Conservation (phyloP, 1,284 basidiomycete genomes). For the Marasmius oreades region DNA sequence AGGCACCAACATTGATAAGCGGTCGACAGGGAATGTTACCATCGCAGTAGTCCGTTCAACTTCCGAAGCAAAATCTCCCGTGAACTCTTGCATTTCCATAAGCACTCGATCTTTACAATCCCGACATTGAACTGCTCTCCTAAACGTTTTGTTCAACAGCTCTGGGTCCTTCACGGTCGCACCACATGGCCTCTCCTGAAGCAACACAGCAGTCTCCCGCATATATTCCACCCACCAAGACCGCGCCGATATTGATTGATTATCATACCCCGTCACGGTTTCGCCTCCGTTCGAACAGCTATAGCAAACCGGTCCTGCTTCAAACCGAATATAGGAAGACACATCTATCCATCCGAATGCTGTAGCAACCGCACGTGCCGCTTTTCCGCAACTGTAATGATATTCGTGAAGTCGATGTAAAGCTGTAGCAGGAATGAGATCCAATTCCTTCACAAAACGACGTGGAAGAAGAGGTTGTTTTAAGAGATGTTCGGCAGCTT, state of each 20-base stretch:
- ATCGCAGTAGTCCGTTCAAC: neutral
- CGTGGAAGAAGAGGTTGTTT: neutral
- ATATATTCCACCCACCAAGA: constrained; percentile 17
- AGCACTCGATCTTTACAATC: constrained; percentile 3
- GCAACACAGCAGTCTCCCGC: constrained; percentile 4
- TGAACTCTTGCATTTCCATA: constrained; percentile 4
- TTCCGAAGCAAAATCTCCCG: constrained; percentile 2
- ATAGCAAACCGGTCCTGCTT: constrained; percentile 1
- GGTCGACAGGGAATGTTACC: neutral
- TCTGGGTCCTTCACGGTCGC: constrained; percentile 9
- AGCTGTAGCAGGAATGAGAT: neutral
- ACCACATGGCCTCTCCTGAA: constrained; percentile 12
- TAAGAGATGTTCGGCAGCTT: neutral
- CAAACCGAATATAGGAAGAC: constrained; percentile 7
- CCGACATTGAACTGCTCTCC: constrained; percentile 5
- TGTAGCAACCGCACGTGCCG: constrained; percentile 8
- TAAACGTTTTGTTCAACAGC: constrained; percentile 9
- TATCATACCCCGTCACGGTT: constrained; percentile 1
- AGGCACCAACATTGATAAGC: too few species aligned
- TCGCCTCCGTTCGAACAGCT: constrained; percentile 2
- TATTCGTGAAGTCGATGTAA: constrained; percentile 8
- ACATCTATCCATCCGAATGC: constrained; percentile 8
- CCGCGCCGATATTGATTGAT: neutral
- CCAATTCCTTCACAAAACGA: constrained; percentile 1
- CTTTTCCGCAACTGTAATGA: constrained; percentile 3